Conservation (phyloP, 441 rosid species). For the Pelargonium citronellum region DNA sequence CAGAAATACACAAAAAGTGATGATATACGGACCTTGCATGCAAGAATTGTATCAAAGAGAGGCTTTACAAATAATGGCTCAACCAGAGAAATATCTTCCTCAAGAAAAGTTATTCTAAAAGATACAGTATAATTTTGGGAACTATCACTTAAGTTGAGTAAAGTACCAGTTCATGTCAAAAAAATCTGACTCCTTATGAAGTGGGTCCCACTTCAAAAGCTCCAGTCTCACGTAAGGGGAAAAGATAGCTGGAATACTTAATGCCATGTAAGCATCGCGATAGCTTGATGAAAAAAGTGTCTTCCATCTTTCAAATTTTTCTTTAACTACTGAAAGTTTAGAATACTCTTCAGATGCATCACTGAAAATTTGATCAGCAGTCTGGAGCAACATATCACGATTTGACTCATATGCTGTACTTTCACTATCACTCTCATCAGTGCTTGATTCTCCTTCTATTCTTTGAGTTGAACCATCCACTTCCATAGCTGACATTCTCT, state of each 20-base stretch:
- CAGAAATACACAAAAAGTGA: neutral
- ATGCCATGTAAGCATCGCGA: conserved; percentile 86
- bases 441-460: conserved; percentile 89
- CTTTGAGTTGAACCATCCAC: conserved; percentile 46
- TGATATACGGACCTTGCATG: neutral
- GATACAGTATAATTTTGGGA: no score
- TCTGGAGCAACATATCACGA: conserved; percentile 55
- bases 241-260: conserved; percentile 74
- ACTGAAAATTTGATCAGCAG: conserved; percentile 72
- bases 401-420: conserved; percentile 65
- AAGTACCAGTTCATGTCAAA: conserved; percentile 75
- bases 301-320: conserved; percentile 80
- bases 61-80: no score
- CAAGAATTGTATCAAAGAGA: no score
- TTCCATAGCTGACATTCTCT: conserved; percentile 59
- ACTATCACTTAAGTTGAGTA: neutral
- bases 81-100: no score
- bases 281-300: conserved; percentile 65
- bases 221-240: conserved; percentile 89
- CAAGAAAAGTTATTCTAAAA: no score
- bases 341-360: conserved; percentile 92
- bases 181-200: conserved; percentile 67
- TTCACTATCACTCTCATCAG: conserved; percentile 92
- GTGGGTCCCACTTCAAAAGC: conserved; percentile 91
- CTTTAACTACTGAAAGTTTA: conserved; percentile 67